phyloP scores from a whole-genome alignment of 148 eudicot genomes.

The Rhododendron kiyosumense region DNA sequence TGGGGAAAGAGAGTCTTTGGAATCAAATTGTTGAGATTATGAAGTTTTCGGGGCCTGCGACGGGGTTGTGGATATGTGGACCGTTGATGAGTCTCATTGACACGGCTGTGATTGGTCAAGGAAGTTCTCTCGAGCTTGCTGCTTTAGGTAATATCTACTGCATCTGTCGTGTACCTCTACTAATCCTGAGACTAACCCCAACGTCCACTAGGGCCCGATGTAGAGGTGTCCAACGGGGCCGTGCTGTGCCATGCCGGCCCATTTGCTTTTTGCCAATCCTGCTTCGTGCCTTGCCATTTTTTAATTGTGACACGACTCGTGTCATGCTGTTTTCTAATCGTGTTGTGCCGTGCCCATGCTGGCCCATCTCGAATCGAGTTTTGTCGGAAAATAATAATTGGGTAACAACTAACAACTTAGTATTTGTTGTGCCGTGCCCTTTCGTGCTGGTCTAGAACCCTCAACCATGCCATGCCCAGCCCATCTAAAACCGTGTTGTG shows the following conservation, averaged over 20 bases:
- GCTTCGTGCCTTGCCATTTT: too few relatives aligned
- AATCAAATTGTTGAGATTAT: constrained; percentile 62
- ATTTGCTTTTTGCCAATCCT: too few relatives aligned
- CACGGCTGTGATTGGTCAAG: constrained; percentile 85
- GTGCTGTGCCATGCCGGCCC: too few relatives aligned
- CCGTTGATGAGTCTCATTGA: constrained; percentile 94
- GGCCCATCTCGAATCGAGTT: too few relatives aligned
- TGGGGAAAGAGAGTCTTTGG: constrained; percentile 47
- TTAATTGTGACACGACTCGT: too few relatives aligned
- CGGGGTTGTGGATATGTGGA: constrained; percentile 86
- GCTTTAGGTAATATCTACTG: constrained; percentile 47
- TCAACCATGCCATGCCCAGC: too few relatives aligned
- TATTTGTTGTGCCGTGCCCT: not conserved
- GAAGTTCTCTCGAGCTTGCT: constrained; percentile 78
- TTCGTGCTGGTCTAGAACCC: too few relatives aligned
- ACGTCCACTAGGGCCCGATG: not conserved
- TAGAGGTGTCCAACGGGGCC: not conserved
- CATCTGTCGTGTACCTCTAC: too few relatives aligned
- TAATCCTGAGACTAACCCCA: not conserved
- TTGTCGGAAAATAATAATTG: too few relatives aligned
- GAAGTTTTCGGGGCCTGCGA: constrained; percentile 87
- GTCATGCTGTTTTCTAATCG: too few relatives aligned
- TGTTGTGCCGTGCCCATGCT: too few relatives aligned
- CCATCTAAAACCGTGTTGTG: not conserved
- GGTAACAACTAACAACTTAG: not conserved